A percentile compares a stretch with the other conserved stretches of the same genome.
Conservation (phyloP, 2,329 filamentous ascomycete genomes). For the Chalaropsis ovoidea region DNA sequence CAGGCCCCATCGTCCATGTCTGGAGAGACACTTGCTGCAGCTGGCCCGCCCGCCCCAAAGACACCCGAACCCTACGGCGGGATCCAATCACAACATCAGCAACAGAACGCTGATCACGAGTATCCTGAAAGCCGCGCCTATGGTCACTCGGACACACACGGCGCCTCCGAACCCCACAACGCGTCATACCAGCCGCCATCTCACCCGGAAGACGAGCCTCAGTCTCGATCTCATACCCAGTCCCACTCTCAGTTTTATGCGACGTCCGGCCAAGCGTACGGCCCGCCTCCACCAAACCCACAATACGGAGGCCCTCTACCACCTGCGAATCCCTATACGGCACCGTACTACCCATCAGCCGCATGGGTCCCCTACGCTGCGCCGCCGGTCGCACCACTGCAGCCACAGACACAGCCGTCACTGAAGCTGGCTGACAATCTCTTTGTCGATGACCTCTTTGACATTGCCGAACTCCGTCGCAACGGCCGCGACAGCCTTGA, state of each 20-base stretch:
- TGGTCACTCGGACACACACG: background rate
- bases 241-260: background rate
- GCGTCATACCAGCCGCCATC: background rate
- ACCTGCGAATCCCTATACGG: background rate
- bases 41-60: background rate
- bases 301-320: background rate
- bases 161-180: background rate
- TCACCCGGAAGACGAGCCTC: background rate
- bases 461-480: slow-evolving; percentile 17
- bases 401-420: slow-evolving; percentile 3
- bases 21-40: background rate
- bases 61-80: background rate
- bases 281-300: slow-evolving; percentile 1
- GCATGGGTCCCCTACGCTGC: slow-evolving; percentile 3
- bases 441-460: slow-evolving; percentile 14
- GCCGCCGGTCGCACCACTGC: background rate
- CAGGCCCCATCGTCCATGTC: background rate
- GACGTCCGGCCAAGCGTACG: background rate
- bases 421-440: background rate
- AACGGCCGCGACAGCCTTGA: slow-evolving; percentile 14
- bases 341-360: slow-evolving; percentile 7
- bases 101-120: background rate
- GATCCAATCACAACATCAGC: background rate
- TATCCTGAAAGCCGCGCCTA: background rate
- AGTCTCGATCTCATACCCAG: background rate